Evolutionary conservation across 306 rosid species (phyloP).

Genomic region (Acacia confusa): DNA sequence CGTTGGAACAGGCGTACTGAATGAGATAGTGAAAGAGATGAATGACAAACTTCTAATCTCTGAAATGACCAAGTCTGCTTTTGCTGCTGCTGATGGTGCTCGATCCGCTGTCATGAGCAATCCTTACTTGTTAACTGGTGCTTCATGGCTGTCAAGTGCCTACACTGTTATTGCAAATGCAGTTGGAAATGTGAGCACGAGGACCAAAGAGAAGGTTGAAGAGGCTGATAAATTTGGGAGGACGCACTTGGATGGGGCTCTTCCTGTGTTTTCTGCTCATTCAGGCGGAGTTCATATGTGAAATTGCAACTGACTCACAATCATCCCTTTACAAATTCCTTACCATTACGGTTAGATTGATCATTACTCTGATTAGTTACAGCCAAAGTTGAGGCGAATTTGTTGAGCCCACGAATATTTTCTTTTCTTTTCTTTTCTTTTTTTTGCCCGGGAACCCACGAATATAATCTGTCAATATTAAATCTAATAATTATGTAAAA

Average conservation of each 20-base stretch:
- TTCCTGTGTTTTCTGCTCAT: slow-evolving; percentile 42
- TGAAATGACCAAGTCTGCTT: slow-evolving; percentile 59
- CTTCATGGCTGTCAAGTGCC: slow-evolving; percentile 66
- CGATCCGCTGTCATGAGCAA: slow-evolving; percentile 69
- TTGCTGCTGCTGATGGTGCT: slow-evolving; percentile 62
- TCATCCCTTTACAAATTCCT: slow-evolving; percentile 6
- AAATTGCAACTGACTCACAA: slow-evolving; percentile 19
- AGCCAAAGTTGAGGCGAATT: neutral
- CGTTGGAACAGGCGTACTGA: slow-evolving; percentile 55
- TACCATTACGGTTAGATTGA: neutral
- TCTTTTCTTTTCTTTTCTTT: too few relatives aligned
- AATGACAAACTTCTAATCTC: slow-evolving; percentile 56
- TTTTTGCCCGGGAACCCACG: too few relatives aligned
- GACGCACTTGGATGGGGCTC: slow-evolving; percentile 42
- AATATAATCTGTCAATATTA: neutral
- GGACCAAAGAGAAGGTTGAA: slow-evolving; percentile 71
- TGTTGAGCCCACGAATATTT: neutral
- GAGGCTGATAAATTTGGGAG: slow-evolving; percentile 52
- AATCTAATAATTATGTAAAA: slow-evolving; percentile 20
- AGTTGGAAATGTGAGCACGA: slow-evolving; percentile 57
- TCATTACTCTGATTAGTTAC: slow-evolving; percentile 22
- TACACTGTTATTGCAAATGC: slow-evolving; percentile 59
- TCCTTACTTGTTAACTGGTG: slow-evolving; percentile 54
- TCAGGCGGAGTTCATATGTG: slow-evolving; percentile 42
- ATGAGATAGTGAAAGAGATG: slow-evolving; percentile 69